Base-by-base conservation (phyloP, 352 stramenopile species). In the Phytopythium litorale region DNA sequence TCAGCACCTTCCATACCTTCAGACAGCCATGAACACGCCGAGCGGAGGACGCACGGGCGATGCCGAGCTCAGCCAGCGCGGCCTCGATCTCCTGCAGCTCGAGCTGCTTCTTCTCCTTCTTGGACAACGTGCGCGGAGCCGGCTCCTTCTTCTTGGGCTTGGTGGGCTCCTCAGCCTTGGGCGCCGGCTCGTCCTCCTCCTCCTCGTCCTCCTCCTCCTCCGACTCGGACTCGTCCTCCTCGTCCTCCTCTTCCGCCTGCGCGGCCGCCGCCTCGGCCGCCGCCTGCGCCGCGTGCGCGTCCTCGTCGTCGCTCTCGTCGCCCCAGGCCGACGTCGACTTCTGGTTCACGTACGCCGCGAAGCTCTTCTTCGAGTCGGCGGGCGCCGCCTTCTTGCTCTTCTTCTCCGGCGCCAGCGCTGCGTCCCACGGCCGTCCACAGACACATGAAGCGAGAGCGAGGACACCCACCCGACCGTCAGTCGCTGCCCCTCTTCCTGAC, bases 31-130 rank as follows among this genome's bases (percentile, higher is more conserved):
- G 15, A 35, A 52, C 43, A 33, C 19, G 37, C 37, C 37, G 21
- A 40, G 4, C 35, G 52, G 21, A 15, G 7, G 16, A 76, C 63
- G 40, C 43, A 80, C 70, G 60, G n/a, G 70, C 66, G 58, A 92
- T 84, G 65, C 83, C 83, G 25, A 92, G 75, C 40, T 84, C 83
- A 2, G 77, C 80, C 25, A 92, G 62, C 19, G 81, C 83, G 7
- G 73, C 73, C 56, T 92, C 79, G 28, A 89, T 81, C 30, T 91
- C 84, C 48, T 96, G 84, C 40, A 87, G 81, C 70, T 91, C 79
- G 58, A 77, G 68, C 67, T 87, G 68, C 72, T 91, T 91, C 68
- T 92, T 83, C 65, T 93, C 84, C 76, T 89, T 89, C 66, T 93
- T 92, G 37, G 78, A 89, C 19, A 92, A 63, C 25, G 71, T 84